Evolutionary conservation across 2,329 filamentous ascomycete species (phyloP).

Genomic region (Fusarium sp.): DNA sequence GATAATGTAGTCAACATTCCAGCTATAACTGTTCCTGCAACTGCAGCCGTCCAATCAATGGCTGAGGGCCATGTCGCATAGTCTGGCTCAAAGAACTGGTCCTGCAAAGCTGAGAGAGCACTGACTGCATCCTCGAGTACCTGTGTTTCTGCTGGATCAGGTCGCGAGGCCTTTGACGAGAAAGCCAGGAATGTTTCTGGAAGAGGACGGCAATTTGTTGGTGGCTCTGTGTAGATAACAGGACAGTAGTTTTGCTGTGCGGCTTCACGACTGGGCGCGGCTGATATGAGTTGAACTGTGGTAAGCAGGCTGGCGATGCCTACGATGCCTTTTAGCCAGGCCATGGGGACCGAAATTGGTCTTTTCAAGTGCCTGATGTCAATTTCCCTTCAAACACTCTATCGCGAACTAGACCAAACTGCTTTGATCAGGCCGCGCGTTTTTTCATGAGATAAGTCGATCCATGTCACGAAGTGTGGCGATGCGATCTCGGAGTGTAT

Average conservation of each 20-base stretch:
- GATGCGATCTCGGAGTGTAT: conserved; percentile 29
- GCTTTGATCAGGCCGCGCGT: conserved; percentile 23
- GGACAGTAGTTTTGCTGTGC: conserved; percentile 43
- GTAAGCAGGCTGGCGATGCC: conserved; percentile 29
- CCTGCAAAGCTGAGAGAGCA: conserved; percentile 83
- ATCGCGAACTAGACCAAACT: neutral
- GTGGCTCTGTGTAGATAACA: conserved; percentile 39
- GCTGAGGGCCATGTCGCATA: conserved; percentile 86
- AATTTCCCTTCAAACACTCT: neutral
- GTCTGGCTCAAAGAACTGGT: conserved; percentile 82
- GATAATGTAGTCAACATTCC: conserved; percentile 81
- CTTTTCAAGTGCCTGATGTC: neutral
- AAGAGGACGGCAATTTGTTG: conserved; percentile 38
- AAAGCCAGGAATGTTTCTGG: conserved; percentile 46
- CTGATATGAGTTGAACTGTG: conserved; percentile 16
- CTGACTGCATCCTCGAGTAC: conserved; percentile 68
- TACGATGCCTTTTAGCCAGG: conserved; percentile 28
- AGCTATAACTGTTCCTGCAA: conserved; percentile 84
- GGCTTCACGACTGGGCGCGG: conserved; percentile 29
- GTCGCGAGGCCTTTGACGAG: conserved; percentile 15
- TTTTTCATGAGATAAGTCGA: conserved; percentile 33
- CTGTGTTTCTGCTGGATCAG: conserved; percentile 34
- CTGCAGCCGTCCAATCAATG: conserved; percentile 95
- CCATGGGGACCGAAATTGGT: conserved; percentile 19
- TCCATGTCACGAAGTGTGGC: conserved; percentile 38